A percentile compares a stretch with the other conserved stretches of the same genome.
phyloP scores from a whole-genome alignment of 2,329 filamentous ascomycete genomes.

The Aschersonia sp. region DNA sequence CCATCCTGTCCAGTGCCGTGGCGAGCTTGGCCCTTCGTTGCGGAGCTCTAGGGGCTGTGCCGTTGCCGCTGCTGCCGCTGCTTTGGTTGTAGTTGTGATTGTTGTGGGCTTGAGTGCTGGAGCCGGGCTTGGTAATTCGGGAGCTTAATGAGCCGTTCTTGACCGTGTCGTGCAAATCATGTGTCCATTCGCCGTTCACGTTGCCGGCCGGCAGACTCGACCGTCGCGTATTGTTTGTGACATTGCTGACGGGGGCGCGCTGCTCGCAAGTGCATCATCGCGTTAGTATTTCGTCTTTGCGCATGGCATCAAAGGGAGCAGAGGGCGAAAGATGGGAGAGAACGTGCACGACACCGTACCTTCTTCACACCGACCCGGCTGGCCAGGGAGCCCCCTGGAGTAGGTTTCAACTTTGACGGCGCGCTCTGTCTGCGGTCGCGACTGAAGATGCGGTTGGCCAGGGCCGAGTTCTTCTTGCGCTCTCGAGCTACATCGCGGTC shows the following conservation, averaged over 20 bases:
- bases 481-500: conserved; percentile 35
- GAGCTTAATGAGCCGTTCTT: conserved; percentile 10
- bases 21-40: conserved; percentile 24
- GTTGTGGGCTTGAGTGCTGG: conserved; percentile 12
- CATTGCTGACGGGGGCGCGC: conserved; percentile 11
- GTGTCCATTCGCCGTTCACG: conserved; percentile 56
- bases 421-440: conserved; percentile 44
- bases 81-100: no score
- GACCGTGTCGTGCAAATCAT: conserved; percentile 46
- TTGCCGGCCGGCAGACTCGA: conserved; percentile 30
- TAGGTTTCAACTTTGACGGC: conserved; percentile 30
- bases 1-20: conserved; percentile 27
- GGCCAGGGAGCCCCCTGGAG: conserved; percentile 43
- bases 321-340: background rate
- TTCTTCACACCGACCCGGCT: conserved; percentile 63
- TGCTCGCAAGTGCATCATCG: conserved; percentile 8
- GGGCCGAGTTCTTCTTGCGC: conserved; percentile 54
- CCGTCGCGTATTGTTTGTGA: conserved; percentile 11
- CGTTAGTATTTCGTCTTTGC: no score
- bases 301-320: background rate
- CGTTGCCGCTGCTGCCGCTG: conserved; percentile 5
- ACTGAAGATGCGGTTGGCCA: conserved; percentile 61
- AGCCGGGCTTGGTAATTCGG: no score
- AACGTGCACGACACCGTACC: conserved; percentile 23
- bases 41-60: conserved; percentile 9